phyloP scores from a whole-genome alignment of 2,329 filamentous ascomycete species.

The Pezicula radicicola region DNA sequence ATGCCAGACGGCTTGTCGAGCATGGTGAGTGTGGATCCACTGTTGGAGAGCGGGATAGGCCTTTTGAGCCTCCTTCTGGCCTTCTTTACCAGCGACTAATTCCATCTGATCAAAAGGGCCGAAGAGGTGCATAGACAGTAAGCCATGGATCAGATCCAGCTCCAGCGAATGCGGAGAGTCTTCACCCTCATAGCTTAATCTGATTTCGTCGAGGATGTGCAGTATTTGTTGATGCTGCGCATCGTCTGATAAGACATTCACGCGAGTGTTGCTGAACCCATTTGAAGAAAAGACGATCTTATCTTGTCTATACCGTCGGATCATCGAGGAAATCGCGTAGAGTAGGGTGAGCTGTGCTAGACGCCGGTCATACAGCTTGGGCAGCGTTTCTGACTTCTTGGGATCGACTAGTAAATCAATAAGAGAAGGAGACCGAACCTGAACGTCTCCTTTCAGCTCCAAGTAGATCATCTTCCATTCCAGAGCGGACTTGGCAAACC shows the following conservation, averaged over 20 bases:
- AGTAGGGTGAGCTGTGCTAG: constrained; percentile 56
- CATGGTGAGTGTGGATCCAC: constrained; percentile 53
- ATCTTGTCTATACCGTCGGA: constrained; percentile 61
- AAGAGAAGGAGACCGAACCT: neutral
- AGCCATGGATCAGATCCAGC: constrained; percentile 40
- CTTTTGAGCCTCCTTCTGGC: constrained; percentile 59
- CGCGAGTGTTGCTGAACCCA: neutral
- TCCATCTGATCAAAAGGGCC: constrained; percentile 65
- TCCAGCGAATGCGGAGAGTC: constrained; percentile 28
- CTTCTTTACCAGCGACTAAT: constrained; percentile 64
- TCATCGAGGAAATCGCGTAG: constrained; percentile 61
- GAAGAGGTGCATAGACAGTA: constrained; percentile 55
- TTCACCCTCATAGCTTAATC: neutral
- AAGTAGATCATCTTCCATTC: constrained; percentile 64
- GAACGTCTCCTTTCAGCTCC: neutral
- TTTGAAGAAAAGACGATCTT: constrained; percentile 38
- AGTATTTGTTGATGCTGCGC: constrained; percentile 59
- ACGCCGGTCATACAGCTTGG: constrained; percentile 42
- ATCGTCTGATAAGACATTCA: constrained; percentile 41
- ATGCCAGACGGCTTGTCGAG: constrained; percentile 61
- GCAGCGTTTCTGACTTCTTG: constrained; percentile 32
- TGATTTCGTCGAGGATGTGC: constrained; percentile 4
- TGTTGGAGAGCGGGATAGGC: constrained; percentile 55
- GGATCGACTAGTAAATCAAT: constrained; percentile 13
- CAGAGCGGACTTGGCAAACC: constrained; percentile 59